Evolutionary conservation across 2,329 filamentous ascomycete genomes (phyloP).

Genomic region (Grosmannia penicillata): DNA sequence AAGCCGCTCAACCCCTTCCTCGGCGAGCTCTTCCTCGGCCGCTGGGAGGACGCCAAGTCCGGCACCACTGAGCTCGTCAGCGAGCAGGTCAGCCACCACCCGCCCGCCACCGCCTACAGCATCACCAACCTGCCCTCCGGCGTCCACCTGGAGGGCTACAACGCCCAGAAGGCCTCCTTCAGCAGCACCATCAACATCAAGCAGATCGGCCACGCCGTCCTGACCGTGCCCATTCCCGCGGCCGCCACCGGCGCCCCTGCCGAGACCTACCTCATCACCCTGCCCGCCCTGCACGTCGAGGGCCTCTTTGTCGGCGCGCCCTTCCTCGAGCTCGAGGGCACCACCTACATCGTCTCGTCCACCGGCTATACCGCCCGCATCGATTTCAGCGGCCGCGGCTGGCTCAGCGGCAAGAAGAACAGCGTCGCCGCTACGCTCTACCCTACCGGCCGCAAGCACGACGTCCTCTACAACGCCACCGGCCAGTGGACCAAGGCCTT

Average conservation of each 20-base stretch:
- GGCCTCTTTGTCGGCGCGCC: slow-evolving; percentile 75
- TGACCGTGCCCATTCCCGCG: slow-evolving; percentile 48
- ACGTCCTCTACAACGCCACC: slow-evolving; percentile 63
- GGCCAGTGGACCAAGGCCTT: slow-evolving; percentile 87
- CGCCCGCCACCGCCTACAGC: slow-evolving; percentile 85
- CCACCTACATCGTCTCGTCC: slow-evolving; percentile 72
- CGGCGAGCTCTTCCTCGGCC: slow-evolving; percentile 84
- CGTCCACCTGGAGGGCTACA: slow-evolving; percentile 72
- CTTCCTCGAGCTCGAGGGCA: slow-evolving; percentile 80
- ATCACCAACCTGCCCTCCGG: slow-evolving; percentile 79
- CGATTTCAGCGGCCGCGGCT: slow-evolving; percentile 86
- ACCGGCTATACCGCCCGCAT: slow-evolving; percentile 80
- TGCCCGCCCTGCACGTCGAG: slow-evolving; percentile 86
- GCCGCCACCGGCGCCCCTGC: slow-evolving; percentile 15
- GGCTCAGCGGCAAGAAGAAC: slow-evolving; percentile 94
- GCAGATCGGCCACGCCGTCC: slow-evolving; percentile 78
- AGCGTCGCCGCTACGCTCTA: slow-evolving; percentile 65
- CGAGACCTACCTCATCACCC: slow-evolving; percentile 78
- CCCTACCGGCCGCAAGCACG: slow-evolving; percentile 55
- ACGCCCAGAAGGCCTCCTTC: slow-evolving; percentile 92
- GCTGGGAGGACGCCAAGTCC: slow-evolving; percentile 66
- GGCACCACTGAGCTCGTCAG: slow-evolving; percentile 78
- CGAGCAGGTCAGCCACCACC: slow-evolving; percentile 92
- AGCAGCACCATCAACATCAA: slow-evolving; percentile 88
- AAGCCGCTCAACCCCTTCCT: slow-evolving; percentile 95